Evolutionary conservation across 441 rosid species (phyloP), one percentile per base, ranked within the genome.

Genomic region (Eruca vesicaria): DNA sequence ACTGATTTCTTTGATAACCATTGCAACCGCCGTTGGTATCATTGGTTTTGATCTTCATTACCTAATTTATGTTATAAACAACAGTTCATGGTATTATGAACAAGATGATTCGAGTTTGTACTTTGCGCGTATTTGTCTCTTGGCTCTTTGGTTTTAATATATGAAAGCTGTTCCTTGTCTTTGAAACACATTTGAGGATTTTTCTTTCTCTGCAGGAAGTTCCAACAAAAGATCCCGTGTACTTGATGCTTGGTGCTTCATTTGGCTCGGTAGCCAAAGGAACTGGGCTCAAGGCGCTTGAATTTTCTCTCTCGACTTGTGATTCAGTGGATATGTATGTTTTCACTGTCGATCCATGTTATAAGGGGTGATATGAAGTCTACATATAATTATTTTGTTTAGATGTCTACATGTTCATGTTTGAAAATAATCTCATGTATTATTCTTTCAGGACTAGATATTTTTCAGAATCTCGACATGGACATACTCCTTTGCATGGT

Each of bases 211-310:
- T 82, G 86, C 91, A 93, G 99, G 97, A 93, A 86, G 77, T 91
- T 72, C 99, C 98, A 50, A 91, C 93, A 81, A 86, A 78, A 75
- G 91, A 93, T 82, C 89, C 88, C 68, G 90, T 91, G 29, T 91
- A 93, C 83, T 90, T 96, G 65, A 93, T 93, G 97, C 83, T 93
- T 81, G 98, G 97, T 65, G 89, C 97, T 57, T 90, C 96, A 64
- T 96, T 96, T 82, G 97, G 99, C 57, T 90, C 99, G 28, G 97
- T 97, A 59, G 97, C 98, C 52, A 96, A 96, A 82, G 98, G 98
- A 75, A 96, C 97, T 69, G 98, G 97, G 77, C 93, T 96, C 67
- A 91, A 92, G 87, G 98, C 99, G 75, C 96, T 93, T 57, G 99
- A 93, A 75, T 96, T 93, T 86, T 92, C 97, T 68, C 94, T 96